A percentile compares a stretch with the other conserved stretches of the same genome.
Conservation (phyloP, 306 rosid genomes). For the Echinosophora koreensis region DNA sequence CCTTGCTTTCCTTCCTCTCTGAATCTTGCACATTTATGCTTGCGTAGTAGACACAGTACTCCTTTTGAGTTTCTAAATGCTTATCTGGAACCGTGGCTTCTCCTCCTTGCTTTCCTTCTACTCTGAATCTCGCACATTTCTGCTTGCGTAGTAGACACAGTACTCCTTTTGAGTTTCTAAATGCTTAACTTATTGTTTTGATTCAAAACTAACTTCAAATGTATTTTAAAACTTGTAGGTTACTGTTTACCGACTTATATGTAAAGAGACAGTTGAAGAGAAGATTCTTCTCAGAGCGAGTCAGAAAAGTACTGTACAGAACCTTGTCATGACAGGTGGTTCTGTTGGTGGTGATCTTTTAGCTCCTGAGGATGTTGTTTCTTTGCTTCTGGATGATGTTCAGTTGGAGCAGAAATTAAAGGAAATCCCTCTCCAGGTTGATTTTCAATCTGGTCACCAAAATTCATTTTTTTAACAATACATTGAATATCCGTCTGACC, state of each 20-base stretch:
- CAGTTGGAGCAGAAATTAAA: constrained; percentile 93
- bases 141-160: constrained; percentile 39
- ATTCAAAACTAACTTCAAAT: constrained; percentile 34
- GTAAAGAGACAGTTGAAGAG: constrained; percentile 99
- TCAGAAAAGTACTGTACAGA: constrained; percentile 97
- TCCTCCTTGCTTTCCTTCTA: constrained; percentile 3
- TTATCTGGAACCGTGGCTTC: constrained; percentile 6
- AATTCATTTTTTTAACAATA: constrained; percentile 21
- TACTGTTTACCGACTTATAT: constrained; percentile 94
- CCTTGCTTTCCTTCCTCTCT: constrained; percentile 7
- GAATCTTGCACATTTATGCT: constrained; percentile 40
- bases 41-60: constrained; percentile 19
- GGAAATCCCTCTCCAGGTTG: constrained; percentile 85
- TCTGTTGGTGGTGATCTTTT: constrained; percentile 95
- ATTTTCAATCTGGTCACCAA: constrained; percentile 43
- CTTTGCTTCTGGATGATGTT: constrained; percentile 93
- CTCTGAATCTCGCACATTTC: constrained; percentile 32
- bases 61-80: neutral
- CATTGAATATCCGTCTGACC: constrained; percentile 44
- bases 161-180: neutral
- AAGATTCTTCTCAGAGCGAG: constrained; percentile 97
- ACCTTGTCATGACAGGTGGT: constrained; percentile 99
- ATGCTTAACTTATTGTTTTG: neutral
- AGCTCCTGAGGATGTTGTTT: constrained; percentile 99
- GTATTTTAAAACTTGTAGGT: constrained; percentile 61